These are phyloP conservation scores for Rhododendron williamsianum DNA, from an alignment of 148 eudicot genomes.

Conservation along the genomic window DNA sequence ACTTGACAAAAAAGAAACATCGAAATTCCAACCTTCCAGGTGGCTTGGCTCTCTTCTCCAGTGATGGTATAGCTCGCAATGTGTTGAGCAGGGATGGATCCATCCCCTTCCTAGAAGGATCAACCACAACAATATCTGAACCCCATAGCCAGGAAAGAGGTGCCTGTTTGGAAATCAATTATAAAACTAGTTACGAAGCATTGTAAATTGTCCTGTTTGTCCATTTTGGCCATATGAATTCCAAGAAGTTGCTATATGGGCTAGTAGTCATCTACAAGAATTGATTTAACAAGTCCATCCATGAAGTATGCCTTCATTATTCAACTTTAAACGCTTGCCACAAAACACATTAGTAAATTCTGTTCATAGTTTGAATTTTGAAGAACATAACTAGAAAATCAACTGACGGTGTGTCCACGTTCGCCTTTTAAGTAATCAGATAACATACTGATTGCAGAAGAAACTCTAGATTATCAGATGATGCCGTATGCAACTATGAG, in stretches of 20 bases:
- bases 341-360: background rate
- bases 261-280: background rate
- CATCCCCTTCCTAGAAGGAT: slow-evolving; percentile 97
- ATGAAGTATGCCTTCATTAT: background rate
- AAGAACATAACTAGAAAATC: background rate
- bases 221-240: background rate
- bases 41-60: slow-evolving; percentile 40
- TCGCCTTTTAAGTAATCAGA: background rate
- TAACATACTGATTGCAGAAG: background rate
- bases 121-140: slow-evolving; percentile 88
- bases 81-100: slow-evolving; percentile 62
- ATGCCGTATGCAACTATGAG: background rate
- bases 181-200: background rate
- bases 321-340: background rate
- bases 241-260: background rate
- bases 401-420: background rate
- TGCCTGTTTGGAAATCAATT: slow-evolving; percentile 37
- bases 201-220: background rate
- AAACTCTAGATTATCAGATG: background rate
- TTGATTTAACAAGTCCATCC: background rate
- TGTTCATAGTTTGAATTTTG: background rate
- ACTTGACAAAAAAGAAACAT: background rate
- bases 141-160: slow-evolving; percentile 93
- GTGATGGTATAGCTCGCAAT: slow-evolving; percentile 40
- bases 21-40: slow-evolving; percentile 38